Base-by-base conservation (phyloP, 2,329 filamentous ascomycete species). In the Dothideomycetes sp. region DNA sequence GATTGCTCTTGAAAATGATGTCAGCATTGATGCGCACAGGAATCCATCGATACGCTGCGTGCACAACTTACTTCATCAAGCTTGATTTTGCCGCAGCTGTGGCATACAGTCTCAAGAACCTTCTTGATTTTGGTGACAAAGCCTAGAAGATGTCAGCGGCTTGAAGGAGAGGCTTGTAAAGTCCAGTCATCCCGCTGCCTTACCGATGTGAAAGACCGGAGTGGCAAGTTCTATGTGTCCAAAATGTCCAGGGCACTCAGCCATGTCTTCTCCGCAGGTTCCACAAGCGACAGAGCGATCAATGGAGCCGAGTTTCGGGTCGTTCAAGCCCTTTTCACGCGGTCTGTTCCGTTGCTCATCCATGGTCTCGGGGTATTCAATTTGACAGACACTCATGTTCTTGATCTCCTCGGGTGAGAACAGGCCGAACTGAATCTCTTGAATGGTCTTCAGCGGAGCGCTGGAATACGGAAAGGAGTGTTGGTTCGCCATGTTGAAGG, bases 81-180 rank as follows among this genome's bases (percentile, higher is more conserved):
- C 72, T 94, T 77, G 59, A 96, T 85, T 72, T 91, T 94, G 68
- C 88, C 89, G 73, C 93, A 98, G 65, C 93, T 95, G 69, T 94
- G 88, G 75, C 93, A 98, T 63, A 98, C 88, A 53, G 88, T 91
- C 74, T 98, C 93, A 63, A 98, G 72, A 54, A 99, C 78, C 73
- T 96, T 98, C 74, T 99, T 98, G 66, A 94, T 88, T 71, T 96
- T 96, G 63, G 85, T 93, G 68, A 99, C 83, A 66, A 95, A 99
- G 56, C 91, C 91, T 70, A 72, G 68, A 54, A n/a, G 49, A 60
- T 47, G 63, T 60, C 38, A 51, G 44, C 38, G 24, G 12, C 31
- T 31, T 14, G 24, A 15, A 12, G 19, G 17, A 36, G 8, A 38
- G 19, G n/a, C 14, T 10, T 38, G 32, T 33, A 19, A n/a, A 36